Conservation (phyloP, 2,329 filamentous ascomycete species). For the Thielaviopsis punctulata region DNA sequence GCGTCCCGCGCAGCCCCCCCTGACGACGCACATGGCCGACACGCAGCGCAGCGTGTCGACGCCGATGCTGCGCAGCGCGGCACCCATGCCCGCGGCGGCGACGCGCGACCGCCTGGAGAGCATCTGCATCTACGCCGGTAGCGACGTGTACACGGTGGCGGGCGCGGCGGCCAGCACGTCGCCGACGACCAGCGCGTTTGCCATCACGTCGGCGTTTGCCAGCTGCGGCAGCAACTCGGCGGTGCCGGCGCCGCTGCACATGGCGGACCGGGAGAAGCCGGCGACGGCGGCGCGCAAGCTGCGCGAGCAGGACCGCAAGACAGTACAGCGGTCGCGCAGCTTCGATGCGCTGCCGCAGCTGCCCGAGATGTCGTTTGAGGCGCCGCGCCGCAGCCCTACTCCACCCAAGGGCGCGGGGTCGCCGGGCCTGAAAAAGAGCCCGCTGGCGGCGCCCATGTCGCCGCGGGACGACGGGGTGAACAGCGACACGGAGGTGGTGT, state of each 20-base stretch:
- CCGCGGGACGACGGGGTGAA: slow-evolving; percentile 17
- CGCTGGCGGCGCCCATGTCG: background rate
- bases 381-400: slow-evolving; percentile 6
- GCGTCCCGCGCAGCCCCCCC: slow-evolving; percentile 22
- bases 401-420: slow-evolving; percentile 1
- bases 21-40: slow-evolving; percentile 14
- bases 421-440: slow-evolving; percentile 15
- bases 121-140: slow-evolving; percentile 50
- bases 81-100: slow-evolving; percentile 32
- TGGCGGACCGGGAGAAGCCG: slow-evolving; percentile 13
- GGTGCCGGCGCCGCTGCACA: slow-evolving; percentile 13
- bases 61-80: slow-evolving; percentile 38
- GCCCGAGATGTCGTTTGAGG: slow-evolving; percentile 17
- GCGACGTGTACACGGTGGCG: slow-evolving; percentile 48
- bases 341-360: slow-evolving; percentile 28
- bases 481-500: slow-evolving; percentile 19
- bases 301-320: slow-evolving; percentile 22
- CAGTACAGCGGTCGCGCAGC: slow-evolving; percentile 32
- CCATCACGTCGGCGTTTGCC: background rate
- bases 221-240: slow-evolving; percentile 22
- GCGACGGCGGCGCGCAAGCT: slow-evolving; percentile 7
- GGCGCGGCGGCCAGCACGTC: slow-evolving; percentile 41
- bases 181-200: slow-evolving; percentile 12
- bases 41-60: slow-evolving; percentile 25
- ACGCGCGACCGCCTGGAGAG: slow-evolving; percentile 37